Evolutionary conservation across 768 basidiomycete genomes (phyloP).

Genomic region (Termitomyces heimii): DNA sequence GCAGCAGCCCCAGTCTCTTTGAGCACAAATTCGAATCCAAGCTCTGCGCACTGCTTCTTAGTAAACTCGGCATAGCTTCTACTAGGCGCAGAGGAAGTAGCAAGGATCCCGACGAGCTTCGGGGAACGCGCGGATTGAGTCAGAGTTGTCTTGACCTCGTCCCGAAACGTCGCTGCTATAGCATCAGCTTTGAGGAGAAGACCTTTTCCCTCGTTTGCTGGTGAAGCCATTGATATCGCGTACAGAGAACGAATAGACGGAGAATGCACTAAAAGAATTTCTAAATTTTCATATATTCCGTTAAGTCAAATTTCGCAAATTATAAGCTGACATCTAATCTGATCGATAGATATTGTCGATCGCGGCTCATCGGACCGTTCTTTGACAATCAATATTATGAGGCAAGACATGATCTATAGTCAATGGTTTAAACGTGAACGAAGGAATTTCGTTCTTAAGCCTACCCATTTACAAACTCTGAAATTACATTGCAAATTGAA

Average conservation of each 20-base stretch:
- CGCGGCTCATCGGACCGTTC: neutral
- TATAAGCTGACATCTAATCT: slow-evolving; percentile 6
- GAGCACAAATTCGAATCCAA: slow-evolving; percentile 86
- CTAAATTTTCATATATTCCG: slow-evolving; percentile 5
- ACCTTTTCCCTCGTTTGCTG: slow-evolving; percentile 47
- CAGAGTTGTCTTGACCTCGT: slow-evolving; percentile 55
- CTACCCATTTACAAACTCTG: neutral
- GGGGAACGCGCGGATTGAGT: slow-evolving; percentile 38
- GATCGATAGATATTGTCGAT: neutral
- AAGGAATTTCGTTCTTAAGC: neutral
- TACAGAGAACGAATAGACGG: neutral
- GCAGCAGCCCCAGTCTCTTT: slow-evolving; percentile 62
- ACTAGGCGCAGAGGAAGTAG: slow-evolving; percentile 77
- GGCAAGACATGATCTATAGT: neutral
- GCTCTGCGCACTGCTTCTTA: slow-evolving; percentile 78
- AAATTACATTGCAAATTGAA: neutral
- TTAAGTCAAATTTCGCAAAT: neutral
- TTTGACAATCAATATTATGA: neutral
- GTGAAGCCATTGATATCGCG: slow-evolving; percentile 15
- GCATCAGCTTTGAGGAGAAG: slow-evolving; percentile 74
- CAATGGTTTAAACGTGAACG: neutral
- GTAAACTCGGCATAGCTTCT: slow-evolving; percentile 88
- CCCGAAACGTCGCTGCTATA: slow-evolving; percentile 64
- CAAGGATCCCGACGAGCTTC: slow-evolving; percentile 87
- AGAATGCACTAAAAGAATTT: neutral